phyloP scores from a whole-genome alignment of 495 filamentous ascomycete genomes.

The Penicillium cinerascens region DNA sequence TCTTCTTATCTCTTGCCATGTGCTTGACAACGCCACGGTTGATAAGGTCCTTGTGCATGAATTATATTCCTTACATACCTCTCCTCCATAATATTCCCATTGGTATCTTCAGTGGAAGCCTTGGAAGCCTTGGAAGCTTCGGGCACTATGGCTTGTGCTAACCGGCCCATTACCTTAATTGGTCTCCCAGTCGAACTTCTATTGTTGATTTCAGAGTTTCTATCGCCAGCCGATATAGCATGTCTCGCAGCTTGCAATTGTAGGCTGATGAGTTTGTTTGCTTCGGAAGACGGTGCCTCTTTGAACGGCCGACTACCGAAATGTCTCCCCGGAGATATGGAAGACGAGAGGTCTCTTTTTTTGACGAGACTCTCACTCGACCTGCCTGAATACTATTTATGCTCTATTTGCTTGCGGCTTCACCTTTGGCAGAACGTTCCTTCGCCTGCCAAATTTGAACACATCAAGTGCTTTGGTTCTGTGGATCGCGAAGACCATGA shows the following conservation, averaged over 20 bases:
- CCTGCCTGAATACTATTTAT: background rate
- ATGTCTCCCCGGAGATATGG: background rate
- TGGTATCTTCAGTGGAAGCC: background rate
- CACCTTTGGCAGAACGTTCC: background rate
- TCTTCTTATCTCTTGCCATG: background rate
- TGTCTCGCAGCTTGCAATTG: constrained; percentile 1
- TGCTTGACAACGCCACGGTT: background rate
- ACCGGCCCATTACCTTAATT: background rate
- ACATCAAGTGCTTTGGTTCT: background rate
- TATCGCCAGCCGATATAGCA: background rate
- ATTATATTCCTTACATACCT: background rate
- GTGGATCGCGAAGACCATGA: background rate
- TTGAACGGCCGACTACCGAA: background rate
- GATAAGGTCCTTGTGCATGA: background rate
- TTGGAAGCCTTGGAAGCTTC: too few relatives aligned
- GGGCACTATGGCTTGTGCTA: background rate
- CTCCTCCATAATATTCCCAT: background rate
- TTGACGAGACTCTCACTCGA: background rate
- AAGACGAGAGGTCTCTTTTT: background rate
- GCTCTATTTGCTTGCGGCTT: background rate
- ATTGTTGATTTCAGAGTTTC: background rate
- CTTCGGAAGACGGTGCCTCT: background rate
- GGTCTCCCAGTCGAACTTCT: background rate
- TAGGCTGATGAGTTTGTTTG: background rate
- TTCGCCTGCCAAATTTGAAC: background rate